phyloP scores from a whole-genome alignment of 306 rosid genomes.

The Cotoneaster glaucophyllus region DNA sequence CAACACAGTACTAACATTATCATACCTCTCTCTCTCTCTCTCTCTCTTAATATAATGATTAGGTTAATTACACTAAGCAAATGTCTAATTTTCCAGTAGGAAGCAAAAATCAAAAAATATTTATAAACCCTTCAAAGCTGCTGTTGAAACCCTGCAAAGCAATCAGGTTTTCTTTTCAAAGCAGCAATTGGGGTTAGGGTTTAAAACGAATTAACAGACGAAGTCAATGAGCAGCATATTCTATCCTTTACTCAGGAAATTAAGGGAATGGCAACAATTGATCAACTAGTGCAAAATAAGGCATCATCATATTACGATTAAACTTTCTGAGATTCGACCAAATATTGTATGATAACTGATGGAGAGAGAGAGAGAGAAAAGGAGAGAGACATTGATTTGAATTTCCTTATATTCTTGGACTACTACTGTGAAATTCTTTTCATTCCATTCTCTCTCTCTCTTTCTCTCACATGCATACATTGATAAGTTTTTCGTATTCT shows the following conservation, averaged over 20 bases:
- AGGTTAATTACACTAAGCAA: neutral
- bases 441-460: neutral
- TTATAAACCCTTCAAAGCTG: neutral
- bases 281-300: neutral
- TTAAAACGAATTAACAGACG: neutral
- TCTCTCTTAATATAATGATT: neutral
- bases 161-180: conserved; percentile 4
- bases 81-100: neutral
- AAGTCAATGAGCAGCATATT: conserved; percentile 4
- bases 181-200: neutral
- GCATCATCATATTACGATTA: neutral
- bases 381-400: neutral
- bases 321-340: neutral
- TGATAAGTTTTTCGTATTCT: neutral
- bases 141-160: neutral
- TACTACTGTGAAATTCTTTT: conserved; percentile 8
- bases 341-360: neutral
- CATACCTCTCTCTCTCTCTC: neutral
- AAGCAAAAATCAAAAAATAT: no score
- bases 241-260: neutral
- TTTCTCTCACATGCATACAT: neutral
- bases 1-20: no score
- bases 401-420: conserved; percentile 29
- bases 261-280: neutral
- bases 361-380: neutral